Evolutionary conservation across 2,329 filamentous ascomycete species (phyloP).

Genomic region (Fusarium xylarioides): DNA sequence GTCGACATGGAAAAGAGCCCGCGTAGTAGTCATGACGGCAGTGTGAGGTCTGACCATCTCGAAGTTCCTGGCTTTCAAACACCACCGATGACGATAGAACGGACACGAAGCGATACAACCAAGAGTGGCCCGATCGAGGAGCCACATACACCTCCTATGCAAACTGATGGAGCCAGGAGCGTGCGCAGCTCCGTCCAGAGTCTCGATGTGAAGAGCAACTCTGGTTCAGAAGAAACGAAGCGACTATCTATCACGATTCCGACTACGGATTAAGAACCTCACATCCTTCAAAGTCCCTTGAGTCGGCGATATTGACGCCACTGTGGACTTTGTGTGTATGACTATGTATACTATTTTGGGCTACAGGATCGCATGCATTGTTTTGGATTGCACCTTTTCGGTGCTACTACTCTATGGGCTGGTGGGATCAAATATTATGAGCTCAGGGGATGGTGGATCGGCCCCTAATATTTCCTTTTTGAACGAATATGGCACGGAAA

Average conservation of each 20-base stretch:
- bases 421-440: background rate
- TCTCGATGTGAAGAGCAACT: slow-evolving; percentile 39
- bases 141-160: slow-evolving; percentile 45
- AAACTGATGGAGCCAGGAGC: slow-evolving; percentile 40
- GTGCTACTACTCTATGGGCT: background rate
- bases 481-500: slow-evolving; percentile 19
- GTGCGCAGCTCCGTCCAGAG: slow-evolving; percentile 43
- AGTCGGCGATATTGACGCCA: background rate
- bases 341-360: slow-evolving; percentile 34
- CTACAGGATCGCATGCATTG: slow-evolving; percentile 28
- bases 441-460: background rate
- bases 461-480: slow-evolving; percentile 12
- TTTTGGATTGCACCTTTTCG: slow-evolving; percentile 10
- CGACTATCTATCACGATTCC: slow-evolving; percentile 45
- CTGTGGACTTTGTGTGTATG: slow-evolving; percentile 36
- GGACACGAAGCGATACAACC: slow-evolving; percentile 19
- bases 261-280: slow-evolving; percentile 20
- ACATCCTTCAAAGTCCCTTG: background rate
- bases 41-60: slow-evolving; percentile 21
- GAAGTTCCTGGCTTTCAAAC: slow-evolving; percentile 36
- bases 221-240: slow-evolving; percentile 38
- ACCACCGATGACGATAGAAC: slow-evolving; percentile 37
- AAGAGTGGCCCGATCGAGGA: slow-evolving; percentile 33
- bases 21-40: slow-evolving; percentile 48
- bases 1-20: slow-evolving; percentile 47